These are phyloP conservation scores for Tylopilus orsonianus DNA, from an alignment of 1,284 basidiomycete species.

Conservation along the genomic window DNA sequence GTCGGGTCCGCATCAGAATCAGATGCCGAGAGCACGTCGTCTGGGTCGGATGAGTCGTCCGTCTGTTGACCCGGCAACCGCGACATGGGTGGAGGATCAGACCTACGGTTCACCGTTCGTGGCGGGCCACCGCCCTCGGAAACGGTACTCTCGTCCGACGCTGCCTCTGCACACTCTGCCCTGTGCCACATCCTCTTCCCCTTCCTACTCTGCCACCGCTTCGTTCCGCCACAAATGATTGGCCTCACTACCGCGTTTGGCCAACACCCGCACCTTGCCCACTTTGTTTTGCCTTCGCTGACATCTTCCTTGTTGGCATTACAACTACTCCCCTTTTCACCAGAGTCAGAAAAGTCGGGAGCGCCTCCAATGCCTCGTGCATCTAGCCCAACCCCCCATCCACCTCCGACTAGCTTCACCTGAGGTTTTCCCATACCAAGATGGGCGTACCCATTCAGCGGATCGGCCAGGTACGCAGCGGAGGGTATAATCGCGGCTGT, in stretches of 20 bases:
- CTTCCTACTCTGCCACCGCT: slow-evolving; percentile 15
- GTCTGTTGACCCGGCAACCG: slow-evolving; percentile 13
- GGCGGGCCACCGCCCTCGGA: slow-evolving; percentile 1
- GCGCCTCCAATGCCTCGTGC: slow-evolving; percentile 71
- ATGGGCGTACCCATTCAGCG: slow-evolving; percentile 69
- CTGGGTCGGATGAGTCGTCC: slow-evolving; percentile 22
- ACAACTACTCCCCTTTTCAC: slow-evolving; percentile 2
- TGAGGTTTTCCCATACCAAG: slow-evolving; percentile 73
- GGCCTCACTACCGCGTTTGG: slow-evolving; percentile 89
- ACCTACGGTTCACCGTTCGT: slow-evolving; percentile 12
- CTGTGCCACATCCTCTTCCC: slow-evolving; percentile 18
- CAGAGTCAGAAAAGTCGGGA: slow-evolving; percentile 7
- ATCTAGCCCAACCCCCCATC: slow-evolving; percentile 82
- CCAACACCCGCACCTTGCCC: slow-evolving; percentile 81
- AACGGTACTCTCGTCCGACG: slow-evolving; percentile 2
- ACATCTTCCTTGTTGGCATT: slow-evolving; percentile 6
- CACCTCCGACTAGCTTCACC: slow-evolving; percentile 81
- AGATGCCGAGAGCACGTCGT: slow-evolving; percentile 37
- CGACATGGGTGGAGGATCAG: slow-evolving; percentile 8
- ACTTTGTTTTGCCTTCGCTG: slow-evolving; percentile 54
- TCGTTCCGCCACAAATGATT: slow-evolving; percentile 52
- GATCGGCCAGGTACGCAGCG: slow-evolving; percentile 61
- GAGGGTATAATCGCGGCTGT: slow-evolving; percentile 60
- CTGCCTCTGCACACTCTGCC: slow-evolving; percentile 18
- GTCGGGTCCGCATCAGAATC: slow-evolving; percentile 37